phyloP scores from a whole-genome alignment of 169 alveolate genomes.

The Eimeria maxima region DNA sequence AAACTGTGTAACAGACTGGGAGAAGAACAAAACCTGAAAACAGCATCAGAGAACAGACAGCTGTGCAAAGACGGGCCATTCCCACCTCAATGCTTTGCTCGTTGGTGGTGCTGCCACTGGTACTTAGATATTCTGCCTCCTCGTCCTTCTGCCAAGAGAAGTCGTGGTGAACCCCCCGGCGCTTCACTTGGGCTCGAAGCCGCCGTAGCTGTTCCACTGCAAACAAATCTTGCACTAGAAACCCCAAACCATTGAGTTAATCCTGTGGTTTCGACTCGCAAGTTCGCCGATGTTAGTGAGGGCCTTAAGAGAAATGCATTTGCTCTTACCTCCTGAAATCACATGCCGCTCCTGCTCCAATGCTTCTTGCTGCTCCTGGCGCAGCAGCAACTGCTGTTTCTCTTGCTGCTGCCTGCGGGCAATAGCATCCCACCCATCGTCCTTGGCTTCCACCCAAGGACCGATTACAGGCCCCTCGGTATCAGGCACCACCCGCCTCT shows the following conservation, averaged over 20 bases:
- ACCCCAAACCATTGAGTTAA: not conserved
- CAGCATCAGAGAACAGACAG: not conserved
- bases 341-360: slow-evolving; percentile 18
- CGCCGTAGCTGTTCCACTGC: slow-evolving; percentile 55
- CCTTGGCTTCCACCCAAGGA: slow-evolving; percentile 70
- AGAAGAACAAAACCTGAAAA: not conserved
- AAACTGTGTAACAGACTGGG: not conserved
- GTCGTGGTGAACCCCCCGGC: slow-evolving; percentile 50
- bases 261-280: not conserved
- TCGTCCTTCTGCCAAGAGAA: slow-evolving; percentile 31
- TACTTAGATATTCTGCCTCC: not conserved
- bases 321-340: slow-evolving; percentile 25
- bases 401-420: slow-evolving; percentile 62
- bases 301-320: not conserved
- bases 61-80: not conserved
- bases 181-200: slow-evolving; percentile 61
- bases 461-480: slow-evolving; percentile 42
- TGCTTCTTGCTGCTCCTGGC: not conserved
- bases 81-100: slow-evolving; percentile 42
- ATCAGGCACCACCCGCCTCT: not conserved
- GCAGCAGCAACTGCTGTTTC: slow-evolving; percentile 23
- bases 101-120: slow-evolving; percentile 24
- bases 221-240: not conserved
- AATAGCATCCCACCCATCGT: slow-evolving; percentile 31
- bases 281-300: not conserved